A percentile compares a stretch with the other conserved stretches of the same genome.
phyloP scores from a whole-genome alignment of 305 asterid species.

The Striga hermonthica region DNA sequence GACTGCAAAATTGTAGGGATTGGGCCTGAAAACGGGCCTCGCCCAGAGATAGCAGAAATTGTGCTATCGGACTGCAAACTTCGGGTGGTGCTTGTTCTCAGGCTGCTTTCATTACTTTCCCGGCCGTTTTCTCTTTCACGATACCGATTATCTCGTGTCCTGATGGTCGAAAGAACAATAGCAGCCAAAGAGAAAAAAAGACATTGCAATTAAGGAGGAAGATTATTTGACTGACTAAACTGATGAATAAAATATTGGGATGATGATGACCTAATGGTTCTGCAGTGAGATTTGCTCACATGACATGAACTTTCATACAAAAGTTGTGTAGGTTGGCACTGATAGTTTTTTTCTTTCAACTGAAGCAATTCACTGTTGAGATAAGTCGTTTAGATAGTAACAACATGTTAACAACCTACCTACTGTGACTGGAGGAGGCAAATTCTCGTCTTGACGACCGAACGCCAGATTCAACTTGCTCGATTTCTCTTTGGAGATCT shows the following conservation, averaged over 20 bases:
- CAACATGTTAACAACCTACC: slow-evolving; percentile 41
- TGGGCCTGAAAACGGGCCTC: slow-evolving; percentile 70
- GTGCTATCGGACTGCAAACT: slow-evolving; percentile 42
- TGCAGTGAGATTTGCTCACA: not conserved
- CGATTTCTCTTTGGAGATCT: slow-evolving; percentile 93
- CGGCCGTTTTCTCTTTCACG: slow-evolving; percentile 81
- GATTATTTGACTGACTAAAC: too few species aligned
- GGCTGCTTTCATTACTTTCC: slow-evolving; percentile 56
- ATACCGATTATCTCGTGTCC: slow-evolving; percentile 66
- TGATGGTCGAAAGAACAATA: slow-evolving; percentile 32
- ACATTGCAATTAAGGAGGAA: too few species aligned
- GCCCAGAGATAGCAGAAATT: slow-evolving; percentile 46
- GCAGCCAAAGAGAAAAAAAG: not conserved
- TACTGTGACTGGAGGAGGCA: slow-evolving; percentile 65
- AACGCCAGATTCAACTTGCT: slow-evolving; percentile 84
- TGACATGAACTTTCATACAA: not conserved
- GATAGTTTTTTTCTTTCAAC: not conserved
- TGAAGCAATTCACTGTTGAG: slow-evolving; percentile 6
- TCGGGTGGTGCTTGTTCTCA: slow-evolving; percentile 50
- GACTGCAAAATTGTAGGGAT: slow-evolving; percentile 73
- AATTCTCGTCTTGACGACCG: slow-evolving; percentile 80
- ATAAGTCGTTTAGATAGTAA: slow-evolving; percentile 1
- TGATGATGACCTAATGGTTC: too few species aligned
- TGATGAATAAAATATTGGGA: too few species aligned
- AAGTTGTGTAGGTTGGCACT: slow-evolving; percentile 14